These are phyloP conservation scores for Cubamyces lactineus DNA, from an alignment of 768 basidiomycete species.

Conservation along the genomic window DNA sequence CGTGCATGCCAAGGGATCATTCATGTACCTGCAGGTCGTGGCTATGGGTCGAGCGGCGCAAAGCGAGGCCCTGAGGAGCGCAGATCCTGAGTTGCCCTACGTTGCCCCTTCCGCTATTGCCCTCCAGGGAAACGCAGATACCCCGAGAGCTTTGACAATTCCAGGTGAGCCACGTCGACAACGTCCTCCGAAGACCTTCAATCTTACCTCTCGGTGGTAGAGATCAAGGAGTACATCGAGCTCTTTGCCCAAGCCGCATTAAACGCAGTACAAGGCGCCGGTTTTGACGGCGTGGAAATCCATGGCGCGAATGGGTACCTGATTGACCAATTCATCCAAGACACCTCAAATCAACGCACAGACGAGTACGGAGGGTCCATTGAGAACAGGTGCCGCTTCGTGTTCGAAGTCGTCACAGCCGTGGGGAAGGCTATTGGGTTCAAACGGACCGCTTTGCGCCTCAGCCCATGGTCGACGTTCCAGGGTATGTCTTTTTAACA, in stretches of 20 bases:
- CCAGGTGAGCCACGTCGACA: constrained; percentile 3
- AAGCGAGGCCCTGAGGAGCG: constrained; percentile 37
- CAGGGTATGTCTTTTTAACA: constrained; percentile 30
- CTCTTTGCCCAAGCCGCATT: constrained; percentile 30
- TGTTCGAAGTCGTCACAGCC: constrained; percentile 44
- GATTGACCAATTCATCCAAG: constrained; percentile 44
- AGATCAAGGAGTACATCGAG: constrained; percentile 44
- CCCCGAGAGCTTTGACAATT: constrained; percentile 31
- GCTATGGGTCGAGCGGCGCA: constrained; percentile 50
- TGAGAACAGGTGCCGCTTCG: constrained; percentile 48
- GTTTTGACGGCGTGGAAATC: constrained; percentile 32
- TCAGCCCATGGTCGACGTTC: constrained; percentile 36
- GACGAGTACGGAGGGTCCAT: constrained; percentile 52
- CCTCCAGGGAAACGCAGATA: not conserved
- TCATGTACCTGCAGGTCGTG: constrained; percentile 59
- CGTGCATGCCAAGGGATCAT: constrained; percentile 54
- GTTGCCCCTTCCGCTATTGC: constrained; percentile 5
- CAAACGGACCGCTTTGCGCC: constrained; percentile 43
- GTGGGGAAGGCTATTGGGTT: constrained; percentile 44
- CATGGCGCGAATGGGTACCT: constrained; percentile 35
- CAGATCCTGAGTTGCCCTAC: constrained; percentile 29
- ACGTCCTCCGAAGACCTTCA: not conserved
- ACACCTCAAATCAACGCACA: constrained; percentile 42
- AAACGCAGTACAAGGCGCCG: constrained; percentile 35
- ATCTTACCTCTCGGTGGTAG: not conserved